Percentiles rank a stretch among this genome's conserved stretches.
phyloP scores from a whole-genome alignment of 23 red algal genomes.

The Cyanidium caldarium region DNA sequence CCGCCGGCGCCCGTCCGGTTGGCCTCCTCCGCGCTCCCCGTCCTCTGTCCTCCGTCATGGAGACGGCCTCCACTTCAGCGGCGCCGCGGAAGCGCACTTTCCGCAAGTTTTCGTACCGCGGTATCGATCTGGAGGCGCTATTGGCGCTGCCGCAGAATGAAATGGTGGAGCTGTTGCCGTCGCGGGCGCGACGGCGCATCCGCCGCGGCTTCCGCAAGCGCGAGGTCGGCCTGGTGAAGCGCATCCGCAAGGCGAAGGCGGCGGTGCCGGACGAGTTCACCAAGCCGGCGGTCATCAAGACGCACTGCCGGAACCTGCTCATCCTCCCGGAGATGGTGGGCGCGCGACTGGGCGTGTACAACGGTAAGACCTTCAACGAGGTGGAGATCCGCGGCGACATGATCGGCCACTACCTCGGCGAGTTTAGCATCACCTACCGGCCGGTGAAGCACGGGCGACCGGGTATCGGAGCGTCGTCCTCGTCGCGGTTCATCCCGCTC shows the following conservation, averaged over 20 bases:
- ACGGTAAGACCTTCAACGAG: slow-evolving; percentile 78
- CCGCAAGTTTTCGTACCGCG: slow-evolving; percentile 93
- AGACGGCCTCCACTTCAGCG: no score
- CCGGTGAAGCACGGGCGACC: slow-evolving; percentile 91
- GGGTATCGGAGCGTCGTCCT: slow-evolving; percentile 95
- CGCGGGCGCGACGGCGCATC: slow-evolving; percentile 71
- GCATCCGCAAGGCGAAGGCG: slow-evolving; percentile 87
- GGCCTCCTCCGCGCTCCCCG: no score
- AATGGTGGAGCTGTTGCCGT: slow-evolving; percentile 49
- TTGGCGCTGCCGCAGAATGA: slow-evolving; percentile 75
- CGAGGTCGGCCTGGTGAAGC: slow-evolving; percentile 81
- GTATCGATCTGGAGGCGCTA: slow-evolving; percentile 86
- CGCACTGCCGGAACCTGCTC: slow-evolving; percentile 94
- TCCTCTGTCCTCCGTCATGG: no score
- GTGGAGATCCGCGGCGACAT: slow-evolving; percentile 93
- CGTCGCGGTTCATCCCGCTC: slow-evolving; percentile 94
- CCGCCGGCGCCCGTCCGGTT: no score
- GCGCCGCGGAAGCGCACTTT: slow-evolving; percentile 64
- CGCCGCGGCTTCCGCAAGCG: slow-evolving; percentile 58
- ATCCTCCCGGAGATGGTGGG: slow-evolving; percentile 98
- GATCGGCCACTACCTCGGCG: slow-evolving; percentile 32
- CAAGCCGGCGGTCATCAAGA: slow-evolving; percentile 84
- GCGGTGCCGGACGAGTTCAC: slow-evolving; percentile 40
- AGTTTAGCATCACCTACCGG: slow-evolving; percentile 89
- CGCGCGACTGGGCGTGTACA: slow-evolving; percentile 89